Evolutionary conservation across 2,329 filamentous ascomycete species (phyloP), one percentile per base, ranked within the genome.

Genomic region (Neonectria ditissima): DNA sequence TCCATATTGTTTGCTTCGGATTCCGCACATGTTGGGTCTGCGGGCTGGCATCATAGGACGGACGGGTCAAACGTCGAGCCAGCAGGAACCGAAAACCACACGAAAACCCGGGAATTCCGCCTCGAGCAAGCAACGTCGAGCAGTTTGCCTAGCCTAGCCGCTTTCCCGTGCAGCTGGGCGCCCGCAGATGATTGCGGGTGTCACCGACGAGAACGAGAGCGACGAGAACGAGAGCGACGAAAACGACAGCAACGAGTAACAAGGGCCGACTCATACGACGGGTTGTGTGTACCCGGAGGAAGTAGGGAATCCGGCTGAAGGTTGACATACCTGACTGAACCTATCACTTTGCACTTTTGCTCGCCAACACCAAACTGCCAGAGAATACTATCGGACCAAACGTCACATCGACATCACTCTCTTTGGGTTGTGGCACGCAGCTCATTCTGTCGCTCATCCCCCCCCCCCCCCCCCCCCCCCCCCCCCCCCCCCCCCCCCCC

Each of bases 151-250:
- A 14, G n/a, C 34, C 44, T 32, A 26, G 8, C 50, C 24, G 26
- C 18, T 20, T 24, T n/a, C 16, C 45, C 24, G 32, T 34, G 39
- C 43, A 39, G 24, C 30, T n/a, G 8, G 9, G 41, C 20, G 6
- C 32, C 53, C 34, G 41, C 54, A 43, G 50, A 58, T 50, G 60
- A 55, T 50, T 51, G 39, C 28, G 24, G 59, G 32, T 45, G 47
- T 28, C 43, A 48, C 37, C 13, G 9, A 41, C 37, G 37, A 41
- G 8, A 18, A 41, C 37, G n/a, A 24, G 44, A 41, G 41, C 55
- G 37, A 26, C 52, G 59, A 48, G 22, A 52, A 41, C 37, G n/a
- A 18, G 16, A 16, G 9, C 14, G 34, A 37, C 14, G n/a, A 8
- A 6, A 14, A 14, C 32, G 32, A 37, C 14, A 16, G 14, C 32